Evolutionary conservation across 2,329 filamentous ascomycete species (phyloP), one percentile per base, ranked within the genome.

Genomic region (Fusarium dlaminii): DNA sequence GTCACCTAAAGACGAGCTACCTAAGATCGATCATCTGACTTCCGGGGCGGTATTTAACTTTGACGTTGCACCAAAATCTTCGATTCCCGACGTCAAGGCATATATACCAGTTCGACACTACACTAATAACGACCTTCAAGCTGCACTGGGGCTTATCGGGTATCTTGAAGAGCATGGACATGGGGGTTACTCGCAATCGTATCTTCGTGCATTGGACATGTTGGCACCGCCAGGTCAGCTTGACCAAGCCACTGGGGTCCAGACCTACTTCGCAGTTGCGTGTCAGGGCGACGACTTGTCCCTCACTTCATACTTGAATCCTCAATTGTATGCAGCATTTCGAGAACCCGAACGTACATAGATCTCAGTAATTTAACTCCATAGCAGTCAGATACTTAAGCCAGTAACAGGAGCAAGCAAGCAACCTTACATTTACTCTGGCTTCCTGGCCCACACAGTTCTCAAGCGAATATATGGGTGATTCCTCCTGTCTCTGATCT

Each of bases 401-500:
- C 17, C 14, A 37, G 32, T 8, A 22, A 27, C 6, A 52, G 12
- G 3, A 27, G 29, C 2, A 37, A 12, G 1, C 8, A 27, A 36
- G 7, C 11, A 12, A 24, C 10, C 20, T 36, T 6, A 8, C 8
- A 18, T 22, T 22, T n/a, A 45, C 24, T 60, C 59, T 5, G 71
- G 58, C 27, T 73, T 73, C 2, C 57, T 57, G 2, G 66, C 71
- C 71, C 70, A 73, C 3, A 73, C 54, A 0, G 51, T 49, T 17
- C n/a, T 55, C 2, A 73, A 15, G 2, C 63, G 55, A 24, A 73
- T 48, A n/a, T 67, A 73, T 1, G 71, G 71, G 24, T 73, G 62
- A 9, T 63, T 71, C 30, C 49, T 72, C 24, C 71, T 46, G 22
- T 73, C 66, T 4, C 52, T 56, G 3, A 73, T 71, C 34, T 73